Base-by-base conservation (phyloP, 345 rosid species). In the Aquilaria yunnanensis region DNA sequence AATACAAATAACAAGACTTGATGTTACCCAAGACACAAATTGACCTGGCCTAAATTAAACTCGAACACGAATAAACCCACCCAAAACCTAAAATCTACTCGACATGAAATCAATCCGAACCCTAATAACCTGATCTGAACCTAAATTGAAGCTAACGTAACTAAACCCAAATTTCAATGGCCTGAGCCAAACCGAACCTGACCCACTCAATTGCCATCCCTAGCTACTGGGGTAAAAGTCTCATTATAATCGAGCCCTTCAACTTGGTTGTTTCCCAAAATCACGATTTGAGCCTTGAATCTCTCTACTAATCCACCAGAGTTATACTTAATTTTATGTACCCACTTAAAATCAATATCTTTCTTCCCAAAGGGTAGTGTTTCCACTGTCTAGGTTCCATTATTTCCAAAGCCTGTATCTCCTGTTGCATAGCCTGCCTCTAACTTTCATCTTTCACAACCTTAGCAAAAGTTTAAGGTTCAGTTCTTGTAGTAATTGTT, bases 171-270 rank as follows among this genome's bases (percentile, higher is more conserved):
- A 6, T 34, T 43, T 2, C 3, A 4, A 14, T 9, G 12, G 12
- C 51, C 3, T 49, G 51, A 3, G 59, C 66, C 6, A 32, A 1
- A 9, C 14, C 52, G 0, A 67, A 4, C 1, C 60, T 32, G 30
- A 32, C 12, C 2, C 47, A 46, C 3, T 60, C 14, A 10, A 54
- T 51, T 9, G 46, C 48, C 12, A 43, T 32, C 29, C 41, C 41
- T 1, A 23, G 34, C 56, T 1, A 70, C 64, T 12, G 7, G 29
- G 4, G 63, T 10, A 60, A 47, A 62, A 12, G 23, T 32, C 3
- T 51, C 47, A 32, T 51, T n/a, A 33, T 32, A 62, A 12, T 67
- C 45, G 34, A 67, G 49, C 8, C 11, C 53, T 14, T 67, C 60
- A 9, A 49, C 65, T 14, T 67, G 52, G 2, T 37, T 30, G n/a